These are phyloP conservation scores for Avena atlantica DNA, from an alignment of 176 grass and related monocot species.

Conservation along the genomic window DNA sequence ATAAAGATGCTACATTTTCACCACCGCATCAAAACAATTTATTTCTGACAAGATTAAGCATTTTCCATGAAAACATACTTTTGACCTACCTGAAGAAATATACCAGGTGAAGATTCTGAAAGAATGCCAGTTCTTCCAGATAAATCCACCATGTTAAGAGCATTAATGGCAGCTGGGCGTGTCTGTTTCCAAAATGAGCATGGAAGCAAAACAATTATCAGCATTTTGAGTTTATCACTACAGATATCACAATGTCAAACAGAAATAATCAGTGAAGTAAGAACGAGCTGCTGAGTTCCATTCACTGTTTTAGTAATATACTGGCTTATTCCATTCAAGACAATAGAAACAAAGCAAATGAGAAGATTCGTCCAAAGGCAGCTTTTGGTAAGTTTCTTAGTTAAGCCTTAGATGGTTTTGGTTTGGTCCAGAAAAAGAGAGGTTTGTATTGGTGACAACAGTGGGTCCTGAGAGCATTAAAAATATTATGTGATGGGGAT, in stretches of 20 bases:
- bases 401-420: constrained; percentile 20
- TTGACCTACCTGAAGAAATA: constrained; percentile 90
- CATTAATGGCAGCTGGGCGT: constrained; percentile 73
- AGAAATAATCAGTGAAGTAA: constrained; percentile 17
- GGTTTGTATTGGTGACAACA: neutral
- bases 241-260: constrained; percentile 29
- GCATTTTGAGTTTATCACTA: neutral
- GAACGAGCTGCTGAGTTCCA: neutral
- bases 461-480: neutral
- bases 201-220: constrained; percentile 50
- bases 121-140: constrained; percentile 82
- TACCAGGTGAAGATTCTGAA: constrained; percentile 84
- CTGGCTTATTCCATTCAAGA: constrained; percentile 8
- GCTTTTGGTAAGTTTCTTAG: constrained; percentile 17
- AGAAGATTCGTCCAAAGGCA: neutral
- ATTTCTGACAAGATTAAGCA: neutral
- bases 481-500: too few relatives aligned
- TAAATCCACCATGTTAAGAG: constrained; percentile 75
- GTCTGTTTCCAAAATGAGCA: constrained; percentile 64
- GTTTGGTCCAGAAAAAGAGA: neutral
- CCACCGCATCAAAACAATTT: neutral
- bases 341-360: constrained; percentile 17
- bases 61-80: constrained; percentile 27
- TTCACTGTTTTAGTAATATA: neutral
- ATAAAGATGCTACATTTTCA: constrained; percentile 17